Evolutionary conservation across 2,329 filamentous ascomycete genomes (phyloP), one percentile per base, ranked within the genome.

Genomic region (Curvularia verruculosa): DNA sequence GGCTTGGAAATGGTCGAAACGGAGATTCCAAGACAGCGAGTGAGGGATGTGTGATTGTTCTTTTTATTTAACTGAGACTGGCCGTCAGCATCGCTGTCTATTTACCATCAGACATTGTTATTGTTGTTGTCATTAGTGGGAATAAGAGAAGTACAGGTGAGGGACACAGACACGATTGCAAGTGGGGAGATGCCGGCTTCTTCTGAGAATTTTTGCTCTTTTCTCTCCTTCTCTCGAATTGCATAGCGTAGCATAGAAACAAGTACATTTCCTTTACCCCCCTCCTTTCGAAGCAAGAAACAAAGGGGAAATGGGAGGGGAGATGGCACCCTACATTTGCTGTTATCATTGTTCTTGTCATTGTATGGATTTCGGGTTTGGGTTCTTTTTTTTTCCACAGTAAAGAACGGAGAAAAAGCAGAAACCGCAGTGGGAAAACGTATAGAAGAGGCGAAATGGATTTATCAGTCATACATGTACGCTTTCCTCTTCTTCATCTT

Each of bases 1-100:
- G 85, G 91, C 9, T 85, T 97, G 65, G 93, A 97, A 79, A 90
- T 94, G 87, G 89, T 92, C n/a, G 90, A 95, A 78, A 85, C 87
- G 58, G 89, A 85, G 63, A 76, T 77, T 56, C 72, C 72, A 5
- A 54, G 52, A 9, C 49, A 65, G 49, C 59, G 44, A 18, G 61
- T 68, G 1, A 59, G 71, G 49, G 67, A 72, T 53, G 56, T 73
- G 3, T 67, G 49, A 39, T 31, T 31, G 6, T 28, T n/a, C n/a
- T n/a, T n/a, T n/a, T n/a, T n/a, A n/a, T n/a, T n/a, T n/a, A n/a
- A n/a, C n/a, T n/a, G n/a, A n/a, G n/a, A n/a, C n/a, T n/a, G n/a
- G n/a, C 26, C 26, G 26, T 29, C 26, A 2, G 10, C 5, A 29
- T 9, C 4, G 10, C 7, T 8, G 26, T 29, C 26, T n/a, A n/a